Evolutionary conservation across 2,329 filamentous ascomycete species (phyloP).

Genomic region (Metarhizium guizhouense): DNA sequence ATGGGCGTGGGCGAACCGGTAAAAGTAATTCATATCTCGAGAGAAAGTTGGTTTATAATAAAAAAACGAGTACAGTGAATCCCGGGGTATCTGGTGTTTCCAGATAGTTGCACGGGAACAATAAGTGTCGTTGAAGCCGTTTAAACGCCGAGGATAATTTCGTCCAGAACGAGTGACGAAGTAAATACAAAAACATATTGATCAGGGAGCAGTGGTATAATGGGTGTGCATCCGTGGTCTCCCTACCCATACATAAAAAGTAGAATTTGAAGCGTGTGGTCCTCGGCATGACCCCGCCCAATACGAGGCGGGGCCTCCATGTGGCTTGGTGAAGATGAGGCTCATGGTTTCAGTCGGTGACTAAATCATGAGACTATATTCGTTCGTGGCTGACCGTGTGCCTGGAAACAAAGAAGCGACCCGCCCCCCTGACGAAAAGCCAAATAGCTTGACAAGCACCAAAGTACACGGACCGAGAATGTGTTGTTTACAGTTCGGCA

Average conservation of each 20-base stretch:
- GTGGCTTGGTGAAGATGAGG: neutral
- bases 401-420: neutral
- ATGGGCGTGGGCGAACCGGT: neutral
- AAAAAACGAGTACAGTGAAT: neutral
- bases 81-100: neutral
- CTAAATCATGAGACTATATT: neutral
- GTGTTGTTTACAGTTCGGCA: conserved; percentile 19
- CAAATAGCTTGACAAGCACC: neutral
- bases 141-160: conserved; percentile 9
- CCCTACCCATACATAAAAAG: conserved; percentile 6
- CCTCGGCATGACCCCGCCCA: neutral
- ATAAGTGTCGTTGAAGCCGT: conserved; percentile 1
- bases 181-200: neutral
- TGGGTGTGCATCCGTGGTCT: conserved; percentile 3
- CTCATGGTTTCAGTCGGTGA: neutral
- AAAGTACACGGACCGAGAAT: neutral
- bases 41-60: neutral
- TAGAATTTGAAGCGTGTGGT: neutral
- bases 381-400: neutral
- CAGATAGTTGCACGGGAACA: neutral
- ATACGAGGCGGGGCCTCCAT: neutral
- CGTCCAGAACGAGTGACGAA: conserved; percentile 4
- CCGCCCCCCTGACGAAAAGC: neutral
- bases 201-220: conserved; percentile 4
- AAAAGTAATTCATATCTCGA: neutral